Base-by-base conservation (phyloP, 2,329 filamentous ascomycete species). In the Claviceps citrina region DNA sequence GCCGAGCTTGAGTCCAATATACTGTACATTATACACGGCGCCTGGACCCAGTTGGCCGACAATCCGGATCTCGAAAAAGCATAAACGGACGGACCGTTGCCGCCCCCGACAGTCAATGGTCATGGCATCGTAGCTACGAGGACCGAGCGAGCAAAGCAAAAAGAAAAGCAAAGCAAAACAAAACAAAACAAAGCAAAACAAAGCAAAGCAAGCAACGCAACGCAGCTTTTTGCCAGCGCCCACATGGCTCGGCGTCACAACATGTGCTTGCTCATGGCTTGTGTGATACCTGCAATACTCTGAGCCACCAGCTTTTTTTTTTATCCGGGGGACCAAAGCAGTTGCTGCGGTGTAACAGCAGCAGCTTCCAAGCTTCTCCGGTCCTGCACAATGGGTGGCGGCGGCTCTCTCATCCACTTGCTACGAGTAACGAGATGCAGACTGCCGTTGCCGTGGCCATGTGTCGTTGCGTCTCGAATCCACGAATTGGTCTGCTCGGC, bases 341-440 rank as follows among this genome's bases (percentile, higher is more conserved):
- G 7, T 18, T n/a, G n/a, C n/a, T n/a, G n/a, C n/a, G n/a, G n/a
- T n/a, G n/a, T n/a, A n/a, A n/a, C n/a, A n/a, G n/a, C n/a, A 16
- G 28, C 15, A 15, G n/a, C 8, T 31, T 18, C 28, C 1, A 4
- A 31, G 28, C 15, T n/a, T 8, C 5, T 31, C 15, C 18, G 13
- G 32, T 15, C 16, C 30, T 31, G 16, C 30, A 31, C 9, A 34
- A n/a, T 34, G 31, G 19, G 10, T 9, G 19, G 9, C 7, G 22
- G 25, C 13, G 25, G 35, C 25, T 19, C 25, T 19, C 31, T 7
- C 24, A 7, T 18, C 6, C n/a, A 12, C 30, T 31, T 36, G 12
- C n/a, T n/a, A n/a, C n/a, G n/a, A n/a, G n/a, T n/a, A n/a, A 19
- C 15, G 25, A 36, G n/a, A 36, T 36, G 35, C 35, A 28, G 24